Evolutionary conservation across 257 asterid species (phyloP).

Genomic region (Knoxia roxburghii): DNA sequence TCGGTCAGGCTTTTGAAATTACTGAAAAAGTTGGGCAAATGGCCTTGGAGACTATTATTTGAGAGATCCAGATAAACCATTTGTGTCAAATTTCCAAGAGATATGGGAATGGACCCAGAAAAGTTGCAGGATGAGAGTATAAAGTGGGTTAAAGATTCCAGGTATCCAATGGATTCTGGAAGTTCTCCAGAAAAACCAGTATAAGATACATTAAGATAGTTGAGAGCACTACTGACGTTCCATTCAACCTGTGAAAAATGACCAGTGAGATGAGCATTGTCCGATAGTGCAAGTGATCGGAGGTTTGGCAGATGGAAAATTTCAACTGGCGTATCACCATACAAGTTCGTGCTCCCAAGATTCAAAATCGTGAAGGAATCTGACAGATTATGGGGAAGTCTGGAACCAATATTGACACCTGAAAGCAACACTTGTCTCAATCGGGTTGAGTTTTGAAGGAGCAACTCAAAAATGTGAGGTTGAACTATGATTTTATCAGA

Average conservation of each 20-base stretch:
- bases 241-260: conserved; percentile 12
- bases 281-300: conserved; percentile 1
- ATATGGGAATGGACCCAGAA: conserved; percentile 24
- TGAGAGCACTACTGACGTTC: conserved; percentile 18
- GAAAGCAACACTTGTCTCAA: conserved; percentile 15
- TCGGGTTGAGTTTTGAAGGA: conserved; percentile 25
- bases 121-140: conserved; percentile 17
- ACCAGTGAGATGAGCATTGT: conserved; percentile 15
- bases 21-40: conserved; percentile 13
- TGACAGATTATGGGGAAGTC: conserved; percentile 19
- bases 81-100: conserved; percentile 22
- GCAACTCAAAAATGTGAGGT: conserved; percentile 18
- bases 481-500: conserved; percentile 10
- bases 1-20: not conserved
- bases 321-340: conserved; percentile 12
- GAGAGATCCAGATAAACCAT: conserved; percentile 12
- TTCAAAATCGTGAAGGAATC: conserved; percentile 11
- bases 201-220: conserved; percentile 9
- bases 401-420: conserved; percentile 13
- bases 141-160: conserved; percentile 9
- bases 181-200: conserved; percentile 20
- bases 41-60: conserved; percentile 15
- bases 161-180: conserved; percentile 21
- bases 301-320: conserved; percentile 22
- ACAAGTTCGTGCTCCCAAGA: conserved; percentile 14